Evolutionary conservation across 78 protist species (phyloP), one percentile per base, ranked within the genome.

Genomic region (Anaeramoeba ignava): DNA sequence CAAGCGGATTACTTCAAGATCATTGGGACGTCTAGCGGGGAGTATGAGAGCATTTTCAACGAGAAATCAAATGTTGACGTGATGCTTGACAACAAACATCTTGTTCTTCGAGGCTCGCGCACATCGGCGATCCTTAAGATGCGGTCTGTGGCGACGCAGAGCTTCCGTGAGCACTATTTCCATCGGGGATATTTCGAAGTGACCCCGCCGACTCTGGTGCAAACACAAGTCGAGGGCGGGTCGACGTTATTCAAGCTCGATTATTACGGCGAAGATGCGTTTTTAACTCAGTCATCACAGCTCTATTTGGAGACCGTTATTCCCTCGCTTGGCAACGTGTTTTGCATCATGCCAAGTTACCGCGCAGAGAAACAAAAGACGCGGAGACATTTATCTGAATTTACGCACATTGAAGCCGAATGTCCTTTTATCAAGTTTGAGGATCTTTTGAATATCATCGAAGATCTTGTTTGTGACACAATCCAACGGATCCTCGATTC

Each of bases 241-340:
- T 81, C 93, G 3, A 93, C 95, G 0, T 89, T 94, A 34, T 94
- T 94, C 85, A 42, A 86, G 39, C 73, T 94, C 41, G 82, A 89
- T 78, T 94, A 91, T 90, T 94, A 73, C 36, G 96, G 91, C 38
- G 87, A 95, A 87, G 39, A 37, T 67, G 89, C 84, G 8, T 84
- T 8, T 42, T 82, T 96, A 33, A 96, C 99, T 39, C 98, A 96
- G 89, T 94, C 97, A 3, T 91, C 96, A 33, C 99, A 96, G 89
- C 93, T 95, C 39, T 95, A 95, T 83, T 86, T 95, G 38, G 98
- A 95, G 82, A 80, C 31, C 38, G 2, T 38, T 8, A 84, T 36
- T 34, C 94, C 97, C 41, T 67, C 95, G 27, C 38, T 94, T 3
- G 97, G 96, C 40, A 92, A 93, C 33, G 89, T 81, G 41, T 96